phyloP scores from a whole-genome alignment of 176 grass and related monocot genomes.

The Cenchrus americanus region DNA sequence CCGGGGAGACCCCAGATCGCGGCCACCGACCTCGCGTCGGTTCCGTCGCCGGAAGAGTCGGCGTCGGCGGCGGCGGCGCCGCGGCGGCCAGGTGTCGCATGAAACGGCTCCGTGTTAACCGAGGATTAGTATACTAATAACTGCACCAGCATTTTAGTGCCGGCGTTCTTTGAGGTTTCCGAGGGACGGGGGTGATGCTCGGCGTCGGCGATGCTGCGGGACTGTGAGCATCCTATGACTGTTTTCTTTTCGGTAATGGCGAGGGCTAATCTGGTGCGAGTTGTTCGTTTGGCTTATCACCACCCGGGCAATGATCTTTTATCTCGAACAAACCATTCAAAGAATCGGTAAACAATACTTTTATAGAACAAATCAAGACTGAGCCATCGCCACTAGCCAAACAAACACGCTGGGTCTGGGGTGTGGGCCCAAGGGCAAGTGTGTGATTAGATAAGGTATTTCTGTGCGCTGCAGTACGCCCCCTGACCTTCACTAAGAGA shows the following conservation, averaged over 20 bases:
- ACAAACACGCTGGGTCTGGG: not conserved
- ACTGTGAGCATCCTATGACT: slow-evolving; percentile 39
- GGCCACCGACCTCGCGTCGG: not conserved
- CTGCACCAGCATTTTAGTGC: not conserved
- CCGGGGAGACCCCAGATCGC: not conserved
- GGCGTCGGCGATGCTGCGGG: not conserved
- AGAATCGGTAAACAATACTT: too few species aligned
- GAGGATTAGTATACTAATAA: not conserved
- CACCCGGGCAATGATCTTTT: too few species aligned
- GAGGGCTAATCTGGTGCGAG: slow-evolving; percentile 17
- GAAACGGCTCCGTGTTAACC: not conserved
- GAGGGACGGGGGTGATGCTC: not conserved
- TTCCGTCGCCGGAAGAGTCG: not conserved
- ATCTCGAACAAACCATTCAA: too few species aligned
- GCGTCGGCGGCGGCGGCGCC: not conserved
- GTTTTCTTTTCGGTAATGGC: not conserved
- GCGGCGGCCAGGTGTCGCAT: slow-evolving; percentile 10
- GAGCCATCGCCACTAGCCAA: too few species aligned
- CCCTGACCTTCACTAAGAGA: not conserved
- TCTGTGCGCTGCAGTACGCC: not conserved
- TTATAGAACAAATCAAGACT: too few species aligned
- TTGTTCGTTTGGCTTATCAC: too few species aligned
- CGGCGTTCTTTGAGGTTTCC: slow-evolving; percentile 31
- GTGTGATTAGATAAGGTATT: slow-evolving; percentile 39
- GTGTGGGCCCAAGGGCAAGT: not conserved